Conservation (phyloP, 345 rosid genomes). For the Isatis tinctoria region DNA sequence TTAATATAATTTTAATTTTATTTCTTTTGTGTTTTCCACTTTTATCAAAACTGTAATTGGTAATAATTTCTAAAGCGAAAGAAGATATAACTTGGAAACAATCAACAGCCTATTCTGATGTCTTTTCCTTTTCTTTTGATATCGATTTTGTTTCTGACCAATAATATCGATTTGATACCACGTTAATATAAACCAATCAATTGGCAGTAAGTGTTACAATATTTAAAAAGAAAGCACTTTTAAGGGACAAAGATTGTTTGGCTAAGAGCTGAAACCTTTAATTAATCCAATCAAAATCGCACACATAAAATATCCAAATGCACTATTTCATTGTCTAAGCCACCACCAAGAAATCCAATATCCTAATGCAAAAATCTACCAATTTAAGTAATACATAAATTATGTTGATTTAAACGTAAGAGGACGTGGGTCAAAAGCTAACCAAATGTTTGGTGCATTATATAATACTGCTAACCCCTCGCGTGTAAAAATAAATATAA, state of each 20-base stretch:
- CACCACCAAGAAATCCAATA: not conserved
- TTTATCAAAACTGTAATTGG: too few species aligned
- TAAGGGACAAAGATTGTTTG: conserved; percentile 13
- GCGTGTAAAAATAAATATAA: too few species aligned
- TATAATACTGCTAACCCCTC: too few species aligned
- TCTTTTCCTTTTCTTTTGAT: not conserved
- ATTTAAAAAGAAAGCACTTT: not conserved
- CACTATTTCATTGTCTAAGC: not conserved
- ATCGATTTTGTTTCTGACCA: too few species aligned
- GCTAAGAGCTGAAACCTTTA: conserved; percentile 1
- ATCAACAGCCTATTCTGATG: not conserved
- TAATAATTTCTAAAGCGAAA: too few species aligned
- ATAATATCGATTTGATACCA: not conserved
- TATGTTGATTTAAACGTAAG: not conserved
- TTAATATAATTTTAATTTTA: too few species aligned
- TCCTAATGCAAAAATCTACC: not conserved
- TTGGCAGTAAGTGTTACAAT: not conserved
- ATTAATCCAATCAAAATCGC: conserved; percentile 15
- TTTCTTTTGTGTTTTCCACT: too few species aligned
- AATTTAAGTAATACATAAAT: conserved; percentile 14
- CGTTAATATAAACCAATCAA: not conserved
- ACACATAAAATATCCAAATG: conserved; percentile 2
- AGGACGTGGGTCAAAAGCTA: conserved; percentile 26
- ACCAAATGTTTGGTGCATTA: conserved; percentile 27
- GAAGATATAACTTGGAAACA: not conserved